Evolutionary conservation across 257 asterid genomes (phyloP), one percentile per base, ranked within the genome.

Genomic region (Solanum verrucosum): DNA sequence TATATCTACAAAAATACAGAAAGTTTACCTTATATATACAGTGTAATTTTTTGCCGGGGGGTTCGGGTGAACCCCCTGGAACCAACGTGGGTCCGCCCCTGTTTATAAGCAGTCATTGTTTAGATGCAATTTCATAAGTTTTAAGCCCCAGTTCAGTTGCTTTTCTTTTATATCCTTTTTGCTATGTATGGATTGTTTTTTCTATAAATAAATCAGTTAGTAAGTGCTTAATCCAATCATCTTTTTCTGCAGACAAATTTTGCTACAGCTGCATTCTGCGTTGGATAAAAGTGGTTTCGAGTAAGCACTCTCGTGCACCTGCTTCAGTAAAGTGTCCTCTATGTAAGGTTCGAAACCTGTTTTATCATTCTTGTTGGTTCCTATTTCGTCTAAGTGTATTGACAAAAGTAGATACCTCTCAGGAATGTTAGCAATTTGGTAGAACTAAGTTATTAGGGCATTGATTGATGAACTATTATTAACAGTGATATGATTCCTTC

Each of bases 201-300:
- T 42, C 16, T 81, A 3, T 46, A 5, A 81, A 18, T 49, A 82
- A 49, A 9, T 82, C 31, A 49, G 44, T 79, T 44, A 16, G 13
- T 18, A 49, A 75, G 87, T 89, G 87, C 85, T 86, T 90, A 81
- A 85, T n/a, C 87, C 27, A 56, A 27, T 70, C 56, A 88, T 52
- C 1, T 65, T 83, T 63, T 63, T 79, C 81, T 93, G 92, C 96
- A 94, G 98, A 95, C 92, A 94, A 94, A 71, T 95, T 92, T 91
- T 95, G 98, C 93, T 92, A 93, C 91, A 87, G 68, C 84, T 94
- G 98, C 93, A 93, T 95, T 84, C 31, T 91, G 52, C 95, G 88
- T 87, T 95, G 98, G 98, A 89, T 87, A 73, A 92, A 92, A 70
- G 90, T 92, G 84, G 95, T 91, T 72, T 88, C 94, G 44, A 90